Evolutionary conservation across 768 basidiomycete species (phyloP).

Genomic region (Erythrobasidium yunnanense): DNA sequence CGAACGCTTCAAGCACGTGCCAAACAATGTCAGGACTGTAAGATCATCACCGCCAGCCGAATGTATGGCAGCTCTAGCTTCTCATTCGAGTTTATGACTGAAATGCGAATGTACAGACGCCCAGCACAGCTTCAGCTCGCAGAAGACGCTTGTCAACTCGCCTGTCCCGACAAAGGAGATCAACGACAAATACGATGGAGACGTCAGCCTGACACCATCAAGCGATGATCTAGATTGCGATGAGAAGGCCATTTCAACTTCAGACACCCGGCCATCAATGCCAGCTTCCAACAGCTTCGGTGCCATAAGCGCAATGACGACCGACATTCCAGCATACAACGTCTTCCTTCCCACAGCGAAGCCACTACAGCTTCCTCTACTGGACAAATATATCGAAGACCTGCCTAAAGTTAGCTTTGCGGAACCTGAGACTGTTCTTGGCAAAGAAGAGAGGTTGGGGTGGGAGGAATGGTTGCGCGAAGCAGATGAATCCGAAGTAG

Average conservation of each 20-base stretch:
- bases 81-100: no score
- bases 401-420: conserved; percentile 48
- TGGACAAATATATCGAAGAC: conserved; percentile 53
- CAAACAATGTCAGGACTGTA: not conserved
- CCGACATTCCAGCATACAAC: conserved; percentile 47
- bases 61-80: no score
- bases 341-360: conserved; percentile 55
- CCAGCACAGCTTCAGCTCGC: no score
- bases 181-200: no score
- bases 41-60: no score
- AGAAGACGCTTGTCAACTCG: no score
- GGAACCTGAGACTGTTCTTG: not conserved
- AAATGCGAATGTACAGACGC: no score
- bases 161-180: no score
- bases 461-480: conserved; percentile 28
- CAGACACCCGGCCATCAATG: conserved; percentile 3
- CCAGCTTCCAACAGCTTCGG: conserved; percentile 13
- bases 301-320: not conserved
- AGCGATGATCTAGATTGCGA: no score
- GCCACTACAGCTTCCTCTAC: conserved; percentile 53
- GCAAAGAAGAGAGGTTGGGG: conserved; percentile 2
- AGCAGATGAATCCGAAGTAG: not conserved
- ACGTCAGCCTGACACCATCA: no score
- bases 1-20: not conserved
- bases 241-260: no score